Base-by-base conservation (phyloP, 1,139 yeast species). In the Yamadazyma jaroonii region DNA sequence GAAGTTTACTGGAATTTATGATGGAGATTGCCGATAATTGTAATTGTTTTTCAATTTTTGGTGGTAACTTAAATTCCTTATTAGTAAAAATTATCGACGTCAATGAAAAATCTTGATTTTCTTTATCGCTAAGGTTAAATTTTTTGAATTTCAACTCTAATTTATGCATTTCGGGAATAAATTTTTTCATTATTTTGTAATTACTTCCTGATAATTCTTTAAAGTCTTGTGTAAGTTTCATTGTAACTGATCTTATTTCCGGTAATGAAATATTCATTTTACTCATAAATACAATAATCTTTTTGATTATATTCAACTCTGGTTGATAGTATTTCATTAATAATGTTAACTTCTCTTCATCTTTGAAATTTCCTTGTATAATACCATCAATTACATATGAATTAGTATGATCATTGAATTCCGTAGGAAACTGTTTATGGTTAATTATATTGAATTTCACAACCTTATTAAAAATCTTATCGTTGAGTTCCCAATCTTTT, bases 381-480 rank as follows among this genome's bases (percentile, higher is more conserved):
- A 42, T 36, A 2, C 39, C 46, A 12, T 40, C 38, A 20, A 6
- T 40, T 15, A 42, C 32, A 29, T 40, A 29, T 23, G 25, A 21
- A 4, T 27, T 14, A 6, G 37, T 28, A 21, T 32, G 34, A n/a
- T 36, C 10, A 23, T 42, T 42, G 4, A 29, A 15, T 17, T 33
- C 17, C 8, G 8, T 17, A 6, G 34, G 35, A 14, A 23, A 35
- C 15, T 23, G 25, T 9, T 25, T 8, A 12, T 32, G 21, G 3
- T 46, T 42, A 25, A 39, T 12, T 25, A 50, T 40, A 35, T 45
- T 31, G 42, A 61, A 65, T 22, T 46, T 48, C 2, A 61, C 42
- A 3, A 70, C 61, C 45, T 64, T 62, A 36, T 59, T 63, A 17
- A 56, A 48, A n/a, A 65, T 39, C 28, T 57, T 54, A 9, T 57